Evolutionary conservation across 202 grass and related monocot species (phyloP).

Genomic region (Cymbopogon flexuosus): DNA sequence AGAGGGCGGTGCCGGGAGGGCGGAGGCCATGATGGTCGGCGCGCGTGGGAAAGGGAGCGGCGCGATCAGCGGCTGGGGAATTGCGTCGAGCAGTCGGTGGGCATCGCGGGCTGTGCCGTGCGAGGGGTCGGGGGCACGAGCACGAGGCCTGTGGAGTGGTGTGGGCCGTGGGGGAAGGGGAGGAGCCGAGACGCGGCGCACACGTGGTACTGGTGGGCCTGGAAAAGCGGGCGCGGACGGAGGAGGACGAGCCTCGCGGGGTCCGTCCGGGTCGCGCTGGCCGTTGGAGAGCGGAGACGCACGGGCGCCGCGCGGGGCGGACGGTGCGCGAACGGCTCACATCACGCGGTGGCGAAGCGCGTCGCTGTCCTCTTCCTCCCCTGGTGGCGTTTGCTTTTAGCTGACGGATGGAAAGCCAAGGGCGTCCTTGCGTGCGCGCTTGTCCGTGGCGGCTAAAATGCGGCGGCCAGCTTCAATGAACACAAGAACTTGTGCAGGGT

Average conservation of each 20-base stretch:
- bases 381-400: no score
- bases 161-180: background rate
- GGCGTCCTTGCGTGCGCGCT: no score
- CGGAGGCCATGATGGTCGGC: slow-evolving; percentile 26
- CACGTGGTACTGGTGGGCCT: slow-evolving; percentile 21
- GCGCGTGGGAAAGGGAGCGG: no score
- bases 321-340: no score
- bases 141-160: background rate
- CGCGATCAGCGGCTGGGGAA: slow-evolving; percentile 34
- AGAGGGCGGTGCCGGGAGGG: slow-evolving; percentile 16
- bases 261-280: background rate
- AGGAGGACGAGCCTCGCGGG: background rate
- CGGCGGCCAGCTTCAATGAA: no score
- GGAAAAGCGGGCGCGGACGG: slow-evolving; percentile 1
- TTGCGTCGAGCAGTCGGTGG: slow-evolving; percentile 33
- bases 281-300: no score
- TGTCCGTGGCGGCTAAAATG: no score
- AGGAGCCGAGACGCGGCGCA: slow-evolving; percentile 5
- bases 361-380: no score
- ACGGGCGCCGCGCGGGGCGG: no score
- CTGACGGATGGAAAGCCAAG: no score
- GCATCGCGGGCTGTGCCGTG: background rate
- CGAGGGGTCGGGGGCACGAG: background rate
- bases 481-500: no score
- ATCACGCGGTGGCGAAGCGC: no score